Evolutionary conservation across 2,329 filamentous ascomycete genomes (phyloP).

Genomic region (Colletotrichum chlorophyti): DNA sequence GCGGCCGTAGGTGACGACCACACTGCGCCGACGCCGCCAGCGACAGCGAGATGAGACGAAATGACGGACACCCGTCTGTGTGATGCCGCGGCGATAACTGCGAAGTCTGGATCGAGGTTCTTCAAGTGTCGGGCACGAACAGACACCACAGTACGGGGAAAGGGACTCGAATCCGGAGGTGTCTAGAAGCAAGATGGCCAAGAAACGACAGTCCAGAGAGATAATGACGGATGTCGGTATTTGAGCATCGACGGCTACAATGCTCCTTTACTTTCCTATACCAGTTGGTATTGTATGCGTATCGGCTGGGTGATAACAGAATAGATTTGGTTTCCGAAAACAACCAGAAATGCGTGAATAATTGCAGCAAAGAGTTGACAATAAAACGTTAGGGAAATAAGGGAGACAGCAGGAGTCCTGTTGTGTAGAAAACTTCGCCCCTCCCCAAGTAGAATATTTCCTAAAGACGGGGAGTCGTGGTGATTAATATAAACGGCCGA

Average conservation of each 20-base stretch:
- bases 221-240: neutral
- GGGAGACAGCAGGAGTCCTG: neutral
- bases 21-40: neutral
- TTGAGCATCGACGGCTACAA: constrained; percentile 15
- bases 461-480: constrained; percentile 9
- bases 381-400: too few relatives aligned
- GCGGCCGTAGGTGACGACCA: neutral
- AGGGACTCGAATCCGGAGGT: constrained; percentile 3
- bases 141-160: constrained; percentile 10
- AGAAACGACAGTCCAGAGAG: too few relatives aligned
- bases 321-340: neutral
- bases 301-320: too few relatives aligned
- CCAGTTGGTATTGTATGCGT: neutral
- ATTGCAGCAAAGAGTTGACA: neutral
- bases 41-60: too few relatives aligned
- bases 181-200: constrained; percentile 4
- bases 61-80: too few relatives aligned
- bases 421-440: neutral
- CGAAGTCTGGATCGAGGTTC: too few relatives aligned
- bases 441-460: too few relatives aligned
- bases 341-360: neutral
- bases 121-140: too few relatives aligned
- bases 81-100: too few relatives aligned
- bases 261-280: constrained; percentile 3
- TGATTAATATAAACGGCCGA: constrained; percentile 14